These are phyloP conservation scores for Delitschia confertaspora DNA, from an alignment of 495 filamentous ascomycete species.

Conservation along the genomic window DNA sequence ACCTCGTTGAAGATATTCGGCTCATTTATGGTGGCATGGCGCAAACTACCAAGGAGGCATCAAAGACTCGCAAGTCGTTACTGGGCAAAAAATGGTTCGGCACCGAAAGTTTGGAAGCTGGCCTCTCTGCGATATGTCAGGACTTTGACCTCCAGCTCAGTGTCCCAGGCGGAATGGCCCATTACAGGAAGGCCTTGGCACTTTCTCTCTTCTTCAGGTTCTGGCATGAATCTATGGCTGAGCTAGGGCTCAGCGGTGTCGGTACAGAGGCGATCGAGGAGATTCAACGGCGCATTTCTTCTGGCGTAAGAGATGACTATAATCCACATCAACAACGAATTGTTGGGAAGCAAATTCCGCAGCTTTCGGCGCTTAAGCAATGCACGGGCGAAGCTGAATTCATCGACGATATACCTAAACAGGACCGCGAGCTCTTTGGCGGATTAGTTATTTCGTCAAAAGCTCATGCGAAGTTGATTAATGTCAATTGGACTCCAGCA, in stretches of 20 bases:
- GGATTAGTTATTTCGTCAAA: conserved; percentile 34
- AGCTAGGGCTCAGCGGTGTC: conserved; percentile 36
- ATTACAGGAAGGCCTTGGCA: conserved; percentile 21
- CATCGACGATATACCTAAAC: conserved; percentile 36
- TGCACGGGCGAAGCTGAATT: conserved; percentile 39
- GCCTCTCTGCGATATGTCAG: conserved; percentile 6
- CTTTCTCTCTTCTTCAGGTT: conserved; percentile 29
- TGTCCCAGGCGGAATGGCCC: conserved; percentile 27
- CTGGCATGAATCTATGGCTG: conserved; percentile 24
- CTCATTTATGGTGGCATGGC: conserved; percentile 27
- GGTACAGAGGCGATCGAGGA: conserved; percentile 49
- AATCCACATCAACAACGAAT: conserved; percentile 38
- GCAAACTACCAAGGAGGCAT: conserved; percentile 14
- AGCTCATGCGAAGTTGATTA: conserved; percentile 38
- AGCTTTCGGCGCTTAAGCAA: conserved; percentile 38
- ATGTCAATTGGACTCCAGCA: conserved; percentile 36
- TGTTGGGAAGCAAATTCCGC: conserved; percentile 38
- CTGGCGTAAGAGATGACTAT: conserved; percentile 45
- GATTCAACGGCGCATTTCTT: conserved; percentile 53
- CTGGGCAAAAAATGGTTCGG: conserved; percentile 18
- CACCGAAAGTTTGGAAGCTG: conserved; percentile 14
- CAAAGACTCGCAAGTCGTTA: conserved; percentile 8
- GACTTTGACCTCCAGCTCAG: conserved; percentile 21
- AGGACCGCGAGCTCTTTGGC: conserved; percentile 35
- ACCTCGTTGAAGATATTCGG: conserved; percentile 15